Conservation (phyloP, 1,139 yeast species). For the Yamadazyma spencermartinsiae region DNA sequence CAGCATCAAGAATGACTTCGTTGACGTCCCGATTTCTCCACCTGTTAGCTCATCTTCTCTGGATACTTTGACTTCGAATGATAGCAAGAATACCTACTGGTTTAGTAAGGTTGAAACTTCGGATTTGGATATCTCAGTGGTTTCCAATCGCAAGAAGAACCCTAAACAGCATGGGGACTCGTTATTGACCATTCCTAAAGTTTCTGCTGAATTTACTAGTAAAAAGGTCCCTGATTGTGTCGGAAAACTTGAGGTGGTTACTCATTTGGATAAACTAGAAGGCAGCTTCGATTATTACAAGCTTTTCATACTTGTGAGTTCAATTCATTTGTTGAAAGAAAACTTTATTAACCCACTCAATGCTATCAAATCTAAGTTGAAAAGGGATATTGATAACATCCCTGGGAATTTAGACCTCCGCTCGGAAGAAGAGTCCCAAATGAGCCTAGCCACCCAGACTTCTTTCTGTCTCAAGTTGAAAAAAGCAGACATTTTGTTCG, state of each 20-base stretch:
- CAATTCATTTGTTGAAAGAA: conserved; percentile 52
- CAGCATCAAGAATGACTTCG: conserved; percentile 3
- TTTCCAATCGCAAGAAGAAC: conserved; percentile 23
- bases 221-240: neutral
- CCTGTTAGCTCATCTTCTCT: conserved; percentile 18
- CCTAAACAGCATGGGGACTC: conserved; percentile 8
- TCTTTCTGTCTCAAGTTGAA: conserved; percentile 20
- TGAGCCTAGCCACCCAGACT: neutral
- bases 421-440: neutral
- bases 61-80: conserved; percentile 23
- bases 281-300: conserved; percentile 49
- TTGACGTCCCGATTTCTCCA: neutral
- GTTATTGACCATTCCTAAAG: conserved; percentile 20
- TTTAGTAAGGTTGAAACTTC: conserved; percentile 12
- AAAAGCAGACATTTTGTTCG: conserved; percentile 24
- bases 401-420: neutral
- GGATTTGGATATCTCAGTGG: conserved; percentile 27
- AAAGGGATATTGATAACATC: conserved; percentile 17
- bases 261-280: conserved; percentile 29
- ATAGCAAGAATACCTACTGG: conserved; percentile 20
- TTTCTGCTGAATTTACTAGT: conserved; percentile 12
- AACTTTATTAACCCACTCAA: conserved; percentile 40
- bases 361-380: conserved; percentile 23
- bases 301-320: conserved; percentile 54
- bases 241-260: conserved; percentile 29